Evolutionary conservation across 2,329 filamentous ascomycete species (phyloP).

Genomic region (Xylariaceae sp.): DNA sequence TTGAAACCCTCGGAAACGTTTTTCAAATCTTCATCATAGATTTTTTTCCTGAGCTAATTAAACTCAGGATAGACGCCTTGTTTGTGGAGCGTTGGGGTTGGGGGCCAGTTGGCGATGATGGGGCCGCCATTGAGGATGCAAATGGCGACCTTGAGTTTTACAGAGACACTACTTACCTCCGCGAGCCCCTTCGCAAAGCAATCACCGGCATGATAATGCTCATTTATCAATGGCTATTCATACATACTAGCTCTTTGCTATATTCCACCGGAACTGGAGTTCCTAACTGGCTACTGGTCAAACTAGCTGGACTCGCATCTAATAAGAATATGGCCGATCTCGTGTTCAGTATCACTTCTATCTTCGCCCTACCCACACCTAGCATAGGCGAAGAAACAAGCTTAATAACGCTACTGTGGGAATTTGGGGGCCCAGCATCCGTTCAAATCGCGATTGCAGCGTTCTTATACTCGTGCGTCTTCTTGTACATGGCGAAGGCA

Average conservation of each 20-base stretch:
- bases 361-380: conserved; percentile 21
- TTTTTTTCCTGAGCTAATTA: not conserved
- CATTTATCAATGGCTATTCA: conserved; percentile 4
- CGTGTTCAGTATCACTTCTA: conserved; percentile 4
- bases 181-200: conserved; percentile 1
- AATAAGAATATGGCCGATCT: conserved; percentile 2
- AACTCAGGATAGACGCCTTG: not conserved
- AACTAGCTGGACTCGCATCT: conserved; percentile 5
- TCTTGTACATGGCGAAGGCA: conserved; percentile 25
- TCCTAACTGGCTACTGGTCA: not conserved
- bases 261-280: not conserved
- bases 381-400: not conserved
- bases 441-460: conserved; percentile 25
- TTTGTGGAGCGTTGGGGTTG: conserved; percentile 15
- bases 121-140: conserved; percentile 2
- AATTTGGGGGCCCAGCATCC: conserved; percentile 19
- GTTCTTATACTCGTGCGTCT: conserved; percentile 23
- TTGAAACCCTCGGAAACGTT: conserved; percentile 23
- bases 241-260: not conserved
- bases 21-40: conserved; percentile 1
- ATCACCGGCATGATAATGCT: conserved; percentile 1
- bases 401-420: conserved; percentile 14
- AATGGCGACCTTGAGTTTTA: conserved; percentile 7
- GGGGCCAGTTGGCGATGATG: conserved; percentile 17
- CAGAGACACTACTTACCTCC: conserved; percentile 2